phyloP scores from a whole-genome alignment of 805 yeast species.

The Hanseniaspora valbyensis region DNA sequence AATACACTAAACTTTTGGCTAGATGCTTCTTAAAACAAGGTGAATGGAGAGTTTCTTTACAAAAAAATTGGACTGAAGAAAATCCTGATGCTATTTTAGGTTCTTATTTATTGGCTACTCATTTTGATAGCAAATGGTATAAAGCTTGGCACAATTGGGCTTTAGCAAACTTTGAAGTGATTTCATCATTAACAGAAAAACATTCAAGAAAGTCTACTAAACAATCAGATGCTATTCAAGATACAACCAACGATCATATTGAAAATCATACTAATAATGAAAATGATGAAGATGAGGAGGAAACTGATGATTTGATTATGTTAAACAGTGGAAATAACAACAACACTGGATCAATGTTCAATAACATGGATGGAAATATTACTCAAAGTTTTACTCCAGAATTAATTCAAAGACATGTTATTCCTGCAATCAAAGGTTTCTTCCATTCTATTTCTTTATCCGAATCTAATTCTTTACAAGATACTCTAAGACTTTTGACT shows the following conservation, averaged over 20 bases:
- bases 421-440: slow-evolving; percentile 92
- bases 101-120: slow-evolving; percentile 86
- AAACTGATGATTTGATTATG: slow-evolving; percentile 19
- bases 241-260: slow-evolving; percentile 17
- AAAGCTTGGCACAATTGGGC: slow-evolving; percentile 99
- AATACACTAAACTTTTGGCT: slow-evolving; percentile 74
- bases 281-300: slow-evolving; percentile 5
- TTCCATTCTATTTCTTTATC: slow-evolving; percentile 89
- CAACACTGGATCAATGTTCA: slow-evolving; percentile 16
- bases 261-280: background rate
- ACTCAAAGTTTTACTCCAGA: slow-evolving; percentile 34
- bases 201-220: slow-evolving; percentile 18
- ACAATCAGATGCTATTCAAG: slow-evolving; percentile 11
- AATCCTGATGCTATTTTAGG: slow-evolving; percentile 78
- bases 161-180: slow-evolving; percentile 89
- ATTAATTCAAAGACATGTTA: slow-evolving; percentile 72
- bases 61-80: slow-evolving; percentile 67
- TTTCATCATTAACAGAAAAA: slow-evolving; percentile 42
- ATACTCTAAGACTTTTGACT: slow-evolving; percentile 77
- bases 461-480: slow-evolving; percentile 78
- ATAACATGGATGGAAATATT: slow-evolving; percentile 14
- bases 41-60: slow-evolving; percentile 88
- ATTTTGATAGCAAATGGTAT: slow-evolving; percentile 86
- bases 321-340: slow-evolving; percentile 5
- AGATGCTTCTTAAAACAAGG: slow-evolving; percentile 95